Base-by-base conservation (phyloP, 768 basidiomycete genomes). In the Plicaturopsis crispa region DNA sequence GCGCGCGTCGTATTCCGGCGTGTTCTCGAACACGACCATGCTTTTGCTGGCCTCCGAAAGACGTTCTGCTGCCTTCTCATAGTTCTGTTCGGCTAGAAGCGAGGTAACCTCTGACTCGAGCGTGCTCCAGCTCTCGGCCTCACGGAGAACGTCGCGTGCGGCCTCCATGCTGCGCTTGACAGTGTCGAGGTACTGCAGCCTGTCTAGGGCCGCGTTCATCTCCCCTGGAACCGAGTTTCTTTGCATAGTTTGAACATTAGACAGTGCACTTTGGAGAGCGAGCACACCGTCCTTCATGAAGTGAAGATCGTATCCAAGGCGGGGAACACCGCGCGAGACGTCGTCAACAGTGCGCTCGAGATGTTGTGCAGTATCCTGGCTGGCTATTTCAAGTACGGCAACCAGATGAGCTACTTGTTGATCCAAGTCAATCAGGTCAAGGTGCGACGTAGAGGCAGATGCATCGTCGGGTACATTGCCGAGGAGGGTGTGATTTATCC, bases 81-180 rank as follows among this genome's bases (percentile, higher is more conserved):
- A 94, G 46, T 70, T 78, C 49, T 75, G 73, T 48, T 91, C 86
- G 11, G 71, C 62, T 30, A 98, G 70, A n/a, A 94, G 72, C 2
- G 83, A 69, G 0, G 85, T 87, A 33, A 96, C 84, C 61, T 99
- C 96, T 24, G 84, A 72, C 56, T 98, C 96, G 33, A 99, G 72
- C 2, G 89, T 88, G 41, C 84, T 87, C 96, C 96, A 99, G 47
- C 84, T 88, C 66, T 98, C 93, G 10, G 96, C 93, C 55, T 98
- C 94, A 18, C 83, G 78, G 24, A 98, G 62, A 13, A 97, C 91
- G 45, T 90, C 90, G 23, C 92, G 70, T 1, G 90, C 75, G 0
- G 80, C 79, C 55, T 92, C 90, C 89, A 99, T 92, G 16, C 84
- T 70, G 17, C 65, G 66, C 54, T 91, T 96, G 20, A 92, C 72